Conservation (phyloP, 2,329 filamentous ascomycete species). For the Thermothelomyces thermophilus region DNA sequence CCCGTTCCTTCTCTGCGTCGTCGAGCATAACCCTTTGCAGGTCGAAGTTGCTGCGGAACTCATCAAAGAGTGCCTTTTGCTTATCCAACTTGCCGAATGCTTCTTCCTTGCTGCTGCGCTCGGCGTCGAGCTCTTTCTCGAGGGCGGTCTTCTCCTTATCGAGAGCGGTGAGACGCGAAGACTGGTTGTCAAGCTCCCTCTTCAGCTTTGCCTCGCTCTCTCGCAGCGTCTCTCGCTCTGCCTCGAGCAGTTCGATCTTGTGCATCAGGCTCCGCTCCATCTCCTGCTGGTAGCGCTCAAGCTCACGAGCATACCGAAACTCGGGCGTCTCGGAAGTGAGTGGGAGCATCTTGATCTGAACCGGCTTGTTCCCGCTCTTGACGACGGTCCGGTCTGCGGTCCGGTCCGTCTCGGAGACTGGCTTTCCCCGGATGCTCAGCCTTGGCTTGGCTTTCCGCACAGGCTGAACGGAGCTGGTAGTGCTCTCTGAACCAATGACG, state of each 20-base stretch:
- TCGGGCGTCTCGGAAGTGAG: slow-evolving; percentile 15
- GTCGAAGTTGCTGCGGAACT: slow-evolving; percentile 32
- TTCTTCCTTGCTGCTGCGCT: slow-evolving; percentile 25
- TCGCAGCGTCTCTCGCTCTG: slow-evolving; percentile 29
- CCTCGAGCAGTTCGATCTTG: slow-evolving; percentile 33
- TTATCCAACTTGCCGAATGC: slow-evolving; percentile 30
- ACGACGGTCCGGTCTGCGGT: slow-evolving; percentile 17
- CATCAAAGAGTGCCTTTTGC: slow-evolving; percentile 32
- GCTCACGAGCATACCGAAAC: slow-evolving; percentile 17
- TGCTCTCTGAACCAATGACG: slow-evolving; percentile 21
- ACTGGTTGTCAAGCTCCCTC: slow-evolving; percentile 28
- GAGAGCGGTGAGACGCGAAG: slow-evolving; percentile 27
- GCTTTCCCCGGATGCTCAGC: slow-evolving; percentile 11
- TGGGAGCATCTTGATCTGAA: slow-evolving; percentile 21
- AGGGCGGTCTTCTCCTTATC: slow-evolving; percentile 29
- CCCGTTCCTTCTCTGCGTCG: slow-evolving; percentile 29
- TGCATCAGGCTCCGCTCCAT: slow-evolving; percentile 28
- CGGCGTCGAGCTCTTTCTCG: slow-evolving; percentile 24
- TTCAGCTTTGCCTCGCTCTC: slow-evolving; percentile 28
- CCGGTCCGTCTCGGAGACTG: slow-evolving; percentile 17
- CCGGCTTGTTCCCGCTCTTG: slow-evolving; percentile 17
- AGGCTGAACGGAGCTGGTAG: slow-evolving; percentile 13
- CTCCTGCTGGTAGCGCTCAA: slow-evolving; percentile 16
- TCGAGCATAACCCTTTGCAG: slow-evolving; percentile 31
- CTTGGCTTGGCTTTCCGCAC: slow-evolving; percentile 20